Evolutionary conservation across 2,329 filamentous ascomycete genomes (phyloP), one percentile per base, ranked within the genome.

Genomic region (Balansia obtecta): DNA sequence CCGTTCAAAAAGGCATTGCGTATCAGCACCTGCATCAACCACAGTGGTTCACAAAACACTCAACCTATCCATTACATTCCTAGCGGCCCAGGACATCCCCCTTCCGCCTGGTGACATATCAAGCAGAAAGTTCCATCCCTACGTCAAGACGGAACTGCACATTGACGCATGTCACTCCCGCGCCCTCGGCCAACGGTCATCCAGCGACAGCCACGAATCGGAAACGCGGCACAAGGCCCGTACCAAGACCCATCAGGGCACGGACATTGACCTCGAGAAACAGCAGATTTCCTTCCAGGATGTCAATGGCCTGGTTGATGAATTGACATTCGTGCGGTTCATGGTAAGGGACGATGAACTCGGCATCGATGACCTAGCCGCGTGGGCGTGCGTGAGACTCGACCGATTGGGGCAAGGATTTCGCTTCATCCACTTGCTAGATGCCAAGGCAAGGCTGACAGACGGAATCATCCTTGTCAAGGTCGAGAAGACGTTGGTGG

Each of bases 271-370:
- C 60, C 85, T 86, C 56, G 67, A 64, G 39, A 72, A 71, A 1
- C 76, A 85, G 61, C 68, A 66, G 49, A 65, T 88, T 13, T 66
- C 71, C 33, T 87, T 88, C 56, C 67, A 71, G 18, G 65, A 65
- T 0, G 68, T 80, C 32, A 64, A 68, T 1, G 74, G 78, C 9
- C 71, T 88, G 1, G 74, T 86, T 9, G 79, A 85, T 48, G 79
- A 85, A 60, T 70, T 90, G 54, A 80, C 81, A 32, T 90, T 89
- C 69, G 73, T 88, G 49, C 75, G 85, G 60, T 87, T 97, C 72
- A 88, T 94, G 59, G 75, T 97, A 57, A 85, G 89, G 65, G 88
- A 97, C 63, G 85, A 95, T 57, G 85, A 91, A 65, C 79, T 90
- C 56, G 82, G 83, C 4, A 76, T 77, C 54, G 89, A 97, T 60